Evolutionary conservation across 352 stramenopile genomes (phyloP), one percentile per base, ranked within the genome.

Genomic region (Phytophthora cactorum): DNA sequence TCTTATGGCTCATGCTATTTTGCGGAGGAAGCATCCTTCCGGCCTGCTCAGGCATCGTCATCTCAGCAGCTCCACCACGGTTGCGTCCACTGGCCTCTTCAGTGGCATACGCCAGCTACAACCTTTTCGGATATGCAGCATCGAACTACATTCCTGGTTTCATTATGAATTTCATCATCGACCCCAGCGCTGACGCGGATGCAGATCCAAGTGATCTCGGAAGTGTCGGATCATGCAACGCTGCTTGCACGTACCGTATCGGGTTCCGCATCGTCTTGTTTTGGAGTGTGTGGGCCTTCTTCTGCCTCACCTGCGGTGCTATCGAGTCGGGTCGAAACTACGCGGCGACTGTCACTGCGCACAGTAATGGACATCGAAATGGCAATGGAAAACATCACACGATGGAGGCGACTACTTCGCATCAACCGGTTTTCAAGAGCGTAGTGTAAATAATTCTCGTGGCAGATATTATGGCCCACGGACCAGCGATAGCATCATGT

Each of bases 1-100:
- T 91, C 53, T 79, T 95, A 5, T 95, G 87, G 87, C 57, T 86
- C 53, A 93, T 95, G 86, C 72, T 95, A n/a, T 95, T 95, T 71
- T 93, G 79, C 49, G 87, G 87, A 17, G 87, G 80, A 31, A 77
- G 69, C 27, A 80, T 93, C 45, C 70, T 95, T 28, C 84, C 87
- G 4, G 83, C 87, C 14, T 95, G 85, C 70, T 93, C 87, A 34
- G 87, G 87, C n/a, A 95, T 95, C 46, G 84, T 95, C 36, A 95
- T 95, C 46, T 89, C 82, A 39, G 84, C 81, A 29, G 77, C 86
- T 15, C 87, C 87, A 15, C 73, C 72, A 15, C 80, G 72, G 4
- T 66, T 93, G 52, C 82, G 86, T 14, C 84, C 87, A 51, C 65
- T 95, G 27, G 87, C 85, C 31, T 92, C 85, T 3, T 95, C 87